Conservation (phyloP, 139 green algal species). For the Desmodesmus armatus region DNA sequence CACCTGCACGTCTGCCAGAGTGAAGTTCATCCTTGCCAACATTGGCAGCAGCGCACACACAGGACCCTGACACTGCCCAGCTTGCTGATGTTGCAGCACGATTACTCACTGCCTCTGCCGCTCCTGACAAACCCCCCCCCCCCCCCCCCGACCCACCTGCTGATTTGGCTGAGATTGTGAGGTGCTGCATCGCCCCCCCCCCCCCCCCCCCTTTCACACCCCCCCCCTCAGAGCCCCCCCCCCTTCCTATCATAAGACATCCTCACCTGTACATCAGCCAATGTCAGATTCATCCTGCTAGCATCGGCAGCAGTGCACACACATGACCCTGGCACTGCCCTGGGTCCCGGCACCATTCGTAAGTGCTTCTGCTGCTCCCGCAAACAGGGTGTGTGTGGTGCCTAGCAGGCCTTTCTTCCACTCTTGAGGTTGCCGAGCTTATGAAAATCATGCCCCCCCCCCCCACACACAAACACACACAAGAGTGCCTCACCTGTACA, state of each 20-base stretch:
- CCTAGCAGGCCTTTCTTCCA: not conserved
- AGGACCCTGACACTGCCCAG: not conserved
- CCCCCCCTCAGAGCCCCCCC: no score
- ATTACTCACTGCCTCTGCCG: not conserved
- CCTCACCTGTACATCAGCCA: no score
- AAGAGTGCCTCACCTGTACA: no score
- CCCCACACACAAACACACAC: no score
- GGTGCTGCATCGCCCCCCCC: no score
- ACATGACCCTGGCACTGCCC: not conserved
- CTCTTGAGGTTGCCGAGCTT: no score
- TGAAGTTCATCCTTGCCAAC: not conserved
- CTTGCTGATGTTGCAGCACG: not conserved
- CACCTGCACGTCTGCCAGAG: slow-evolving; percentile 8
- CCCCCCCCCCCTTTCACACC: no score
- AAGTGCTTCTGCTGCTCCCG: not conserved
- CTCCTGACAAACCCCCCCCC: no score
- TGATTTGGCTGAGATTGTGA: no score
- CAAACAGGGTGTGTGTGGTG: not conserved
- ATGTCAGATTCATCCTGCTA: not conserved
- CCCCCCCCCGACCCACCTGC: no score
- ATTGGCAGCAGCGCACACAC: slow-evolving; percentile 21
- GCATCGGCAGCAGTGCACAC: slow-evolving; percentile 15
- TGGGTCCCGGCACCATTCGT: not conserved
- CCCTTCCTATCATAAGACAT: no score
- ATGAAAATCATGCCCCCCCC: no score